These are phyloP conservation scores for Yueomyces sp. DNA, from an alignment of 805 yeast genomes.

Conservation along the genomic window DNA sequence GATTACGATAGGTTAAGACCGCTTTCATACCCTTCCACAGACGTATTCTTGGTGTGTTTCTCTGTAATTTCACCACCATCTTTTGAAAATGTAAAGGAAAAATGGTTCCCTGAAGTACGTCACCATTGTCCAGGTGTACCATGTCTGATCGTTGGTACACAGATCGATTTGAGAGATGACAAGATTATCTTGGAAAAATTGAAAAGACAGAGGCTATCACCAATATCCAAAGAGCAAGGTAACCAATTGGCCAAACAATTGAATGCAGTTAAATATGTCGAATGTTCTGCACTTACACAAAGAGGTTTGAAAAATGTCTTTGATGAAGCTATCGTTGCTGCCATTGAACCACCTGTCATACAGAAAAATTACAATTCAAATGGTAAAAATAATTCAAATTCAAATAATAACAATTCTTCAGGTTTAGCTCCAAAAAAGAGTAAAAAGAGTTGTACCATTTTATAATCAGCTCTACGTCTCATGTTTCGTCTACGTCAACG, in stretches of 20 bases:
- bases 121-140: slow-evolving; percentile 99
- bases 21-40: slow-evolving; percentile 94
- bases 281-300: slow-evolving; percentile 95
- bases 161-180: slow-evolving; percentile 88
- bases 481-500: neutral
- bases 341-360: slow-evolving; percentile 90
- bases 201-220: slow-evolving; percentile 67
- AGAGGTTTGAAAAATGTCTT: slow-evolving; percentile 95
- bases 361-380: slow-evolving; percentile 34
- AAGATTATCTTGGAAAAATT: slow-evolving; percentile 81
- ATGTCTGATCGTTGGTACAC: slow-evolving; percentile 93
- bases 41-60: slow-evolving; percentile 90
- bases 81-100: slow-evolving; percentile 93
- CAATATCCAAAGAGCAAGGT: slow-evolving; percentile 71
- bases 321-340: slow-evolving; percentile 97
- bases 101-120: slow-evolving; percentile 98
- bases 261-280: slow-evolving; percentile 92
- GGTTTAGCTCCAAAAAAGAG: neutral
- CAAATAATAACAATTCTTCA: neutral
- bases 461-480: neutral
- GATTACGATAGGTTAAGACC: slow-evolving; percentile 97
- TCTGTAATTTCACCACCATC: slow-evolving; percentile 95
- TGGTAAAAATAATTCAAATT: neutral
- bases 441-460: neutral
- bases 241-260: slow-evolving; percentile 87